Evolutionary conservation across 768 basidiomycete species (phyloP), one percentile per base, ranked within the genome.

Genomic region (Trametes gibbosa): DNA sequence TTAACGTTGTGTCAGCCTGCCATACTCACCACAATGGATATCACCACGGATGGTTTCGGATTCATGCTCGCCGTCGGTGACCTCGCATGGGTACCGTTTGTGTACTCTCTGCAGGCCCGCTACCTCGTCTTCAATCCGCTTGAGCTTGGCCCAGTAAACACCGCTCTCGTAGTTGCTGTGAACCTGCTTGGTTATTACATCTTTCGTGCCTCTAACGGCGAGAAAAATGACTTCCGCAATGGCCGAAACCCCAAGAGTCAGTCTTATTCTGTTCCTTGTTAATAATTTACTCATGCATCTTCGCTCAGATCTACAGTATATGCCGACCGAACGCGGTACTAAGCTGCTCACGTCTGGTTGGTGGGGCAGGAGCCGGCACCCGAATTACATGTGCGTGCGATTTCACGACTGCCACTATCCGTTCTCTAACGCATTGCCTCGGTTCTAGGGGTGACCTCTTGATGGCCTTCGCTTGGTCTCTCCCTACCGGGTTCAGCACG

Each of bases 1-100:
- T 17, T 59, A 35, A 21, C 14, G 5, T 0, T 12, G 1, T 0
- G 34, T 7, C 64, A 97, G 92, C 82, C 90, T 1, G 89, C 91
- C 10, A 81, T 99, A 63, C 80, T 98, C 57, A 95, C 92, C 0
- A 94, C 90, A 3, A 99, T 99, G 92, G 97, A 99, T 69, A 95
- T 99, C 69, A 95, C 89, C 3, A 91, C 90, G 12, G 97, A 99
- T 66, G 97, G 97, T 12, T 98, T 98, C 68, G 97, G 97, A 7
- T 98, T 95, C 81, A 99, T 99, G 97, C 87, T 99, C 27, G 75
- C 93, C 5, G 82, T 96, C 47, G 96, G 97, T 41, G 94, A 98
- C 69, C 82, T 98, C 27, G 74, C 86, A 19, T 98, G 92, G 90
- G 92, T 99, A 12, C 96, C 96, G 12, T 96, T 98, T 74, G 87